Base-by-base conservation (phyloP, 75 land plant species). In the Cunninghamia lanceolata region DNA sequence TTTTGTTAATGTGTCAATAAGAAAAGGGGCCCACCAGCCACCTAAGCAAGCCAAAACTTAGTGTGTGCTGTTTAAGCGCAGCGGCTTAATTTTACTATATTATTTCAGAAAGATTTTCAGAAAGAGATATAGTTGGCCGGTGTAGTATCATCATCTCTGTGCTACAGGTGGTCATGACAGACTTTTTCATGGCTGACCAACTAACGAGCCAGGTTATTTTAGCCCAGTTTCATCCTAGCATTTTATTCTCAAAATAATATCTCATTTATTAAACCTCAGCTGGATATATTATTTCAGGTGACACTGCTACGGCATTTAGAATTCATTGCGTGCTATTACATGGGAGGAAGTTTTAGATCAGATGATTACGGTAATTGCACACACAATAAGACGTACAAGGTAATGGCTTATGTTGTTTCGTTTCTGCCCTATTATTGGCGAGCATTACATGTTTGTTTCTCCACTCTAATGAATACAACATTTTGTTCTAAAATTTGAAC, bases 121-220 rank as follows among this genome's bases (percentile, higher is more conserved):
- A 70, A 9, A 0, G 74, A 25, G 7, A 28, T 0, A 30, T 70
- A 70, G 2, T 73, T 73, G n/a, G n/a, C n/a, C 16, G 2, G 1
- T 73, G 13, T 11, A 1, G 16, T 54, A 54, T 68, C 9, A 68
- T 8, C 10, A 7, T 68, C 11, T 1, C 13, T 34, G 35, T 15
- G 0, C 36, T 89, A 66, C 91, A 97, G 99, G 99, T 95, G 25
- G 86, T 95, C 76, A 88, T 98, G 93, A 95, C 94, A n/a, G 99
- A 98, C 78, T 98, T 95, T 87, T 98, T 97, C 92, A 93, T 98
- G 91, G 99, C 97, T 39, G 99, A 98, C 83, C 99, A 98, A 85
- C 87, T 98, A 28, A 98, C 99, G 13, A 97, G 99, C 85, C 99
- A 95, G 96, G 99, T 96, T 73, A 77, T 4, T 68, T 32, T 63